Conservation (phyloP, 768 basidiomycete genomes). For the Russula lepida region DNA sequence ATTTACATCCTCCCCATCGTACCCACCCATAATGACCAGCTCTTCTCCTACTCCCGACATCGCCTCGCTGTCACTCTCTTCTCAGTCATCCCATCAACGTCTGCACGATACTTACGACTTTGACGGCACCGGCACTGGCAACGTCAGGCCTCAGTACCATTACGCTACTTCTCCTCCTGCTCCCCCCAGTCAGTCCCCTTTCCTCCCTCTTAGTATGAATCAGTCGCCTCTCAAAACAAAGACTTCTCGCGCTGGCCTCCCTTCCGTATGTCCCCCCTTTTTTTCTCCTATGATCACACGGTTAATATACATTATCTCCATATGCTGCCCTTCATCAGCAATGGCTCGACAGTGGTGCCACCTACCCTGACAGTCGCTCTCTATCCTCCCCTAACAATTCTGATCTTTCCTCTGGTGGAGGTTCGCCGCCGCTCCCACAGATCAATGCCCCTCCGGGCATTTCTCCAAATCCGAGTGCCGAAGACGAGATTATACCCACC, state of each 20-base stretch:
- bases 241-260: conserved; percentile 59
- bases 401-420: conserved; percentile 81
- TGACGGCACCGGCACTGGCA: conserved; percentile 47
- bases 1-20: conserved; percentile 1
- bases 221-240: conserved; percentile 73
- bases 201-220: conserved; percentile 44
- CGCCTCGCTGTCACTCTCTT: conserved; percentile 63
- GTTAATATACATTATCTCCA: not conserved
- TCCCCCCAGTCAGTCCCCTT: conserved; percentile 40
- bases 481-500: conserved; percentile 95
- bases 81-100: conserved; percentile 59
- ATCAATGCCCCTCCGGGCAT: conserved; percentile 37
- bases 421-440: conserved; percentile 57
- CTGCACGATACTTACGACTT: conserved; percentile 83
- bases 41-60: conserved; percentile 68
- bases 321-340: conserved; percentile 41
- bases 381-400: conserved; percentile 83
- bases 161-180: conserved; percentile 58
- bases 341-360: conserved; percentile 65
- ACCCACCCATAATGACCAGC: conserved; percentile 52
- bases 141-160: conserved; percentile 55
- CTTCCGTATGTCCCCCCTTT: conserved; percentile 44
- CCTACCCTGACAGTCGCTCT: conserved; percentile 59
- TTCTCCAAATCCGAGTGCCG: conserved; percentile 44
- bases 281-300: conserved; percentile 18